Conservation (phyloP, 768 basidiomycete genomes). For the Boletus rubescentipes region DNA sequence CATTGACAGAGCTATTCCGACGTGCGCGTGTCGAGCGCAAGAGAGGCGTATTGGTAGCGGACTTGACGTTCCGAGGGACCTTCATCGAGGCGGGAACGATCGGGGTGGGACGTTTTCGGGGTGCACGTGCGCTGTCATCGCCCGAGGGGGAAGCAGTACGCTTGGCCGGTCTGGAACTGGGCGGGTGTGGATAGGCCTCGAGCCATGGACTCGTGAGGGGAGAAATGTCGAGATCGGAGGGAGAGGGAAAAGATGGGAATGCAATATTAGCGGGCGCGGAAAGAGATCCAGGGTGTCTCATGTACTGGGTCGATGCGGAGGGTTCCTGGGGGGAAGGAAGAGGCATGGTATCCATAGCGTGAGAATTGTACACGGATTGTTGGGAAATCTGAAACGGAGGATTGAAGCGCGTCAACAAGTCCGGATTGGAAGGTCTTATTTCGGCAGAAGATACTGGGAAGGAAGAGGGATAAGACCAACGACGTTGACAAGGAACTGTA, state of each 20-base stretch:
- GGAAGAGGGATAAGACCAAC: slow-evolving; percentile 13
- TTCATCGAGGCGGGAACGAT: slow-evolving; percentile 25
- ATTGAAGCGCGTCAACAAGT: slow-evolving; percentile 63
- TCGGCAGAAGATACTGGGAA: slow-evolving; percentile 60
- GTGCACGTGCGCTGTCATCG: slow-evolving; percentile 47
- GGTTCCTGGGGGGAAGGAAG: slow-evolving; percentile 32
- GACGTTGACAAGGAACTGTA: slow-evolving; percentile 12
- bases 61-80: slow-evolving; percentile 36
- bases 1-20: slow-evolving; percentile 42
- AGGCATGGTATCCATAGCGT: slow-evolving; percentile 25
- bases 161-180: slow-evolving; percentile 37
- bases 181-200: slow-evolving; percentile 49
- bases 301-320: slow-evolving; percentile 28
- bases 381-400: slow-evolving; percentile 41
- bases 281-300: slow-evolving; percentile 42
- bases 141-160: slow-evolving; percentile 57
- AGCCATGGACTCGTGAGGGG: slow-evolving; percentile 84
- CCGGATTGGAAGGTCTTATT: slow-evolving; percentile 57
- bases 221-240: slow-evolving; percentile 67
- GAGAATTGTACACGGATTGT: slow-evolving; percentile 27
- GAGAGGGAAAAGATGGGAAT: slow-evolving; percentile 52
- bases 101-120: slow-evolving; percentile 56
- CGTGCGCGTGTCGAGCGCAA: slow-evolving; percentile 46
- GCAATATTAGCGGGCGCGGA: slow-evolving; percentile 77
- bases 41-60: slow-evolving; percentile 60